Evolutionary conservation across 108 stramenopile species (phyloP).

Genomic region (Nitzschia sp.): DNA sequence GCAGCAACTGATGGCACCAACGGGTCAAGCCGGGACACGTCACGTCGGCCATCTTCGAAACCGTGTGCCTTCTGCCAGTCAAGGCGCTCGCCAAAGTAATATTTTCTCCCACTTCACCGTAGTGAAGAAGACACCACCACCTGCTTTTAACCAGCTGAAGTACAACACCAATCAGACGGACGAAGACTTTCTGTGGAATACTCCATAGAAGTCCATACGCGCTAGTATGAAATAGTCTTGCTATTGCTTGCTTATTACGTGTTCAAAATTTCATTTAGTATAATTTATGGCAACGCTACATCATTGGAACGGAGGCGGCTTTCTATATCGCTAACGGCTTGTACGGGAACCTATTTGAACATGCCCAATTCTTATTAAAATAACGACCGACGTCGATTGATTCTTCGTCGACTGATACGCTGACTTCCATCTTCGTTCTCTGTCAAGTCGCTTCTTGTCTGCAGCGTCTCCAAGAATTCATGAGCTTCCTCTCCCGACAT

Average conservation of each 20-base stretch:
- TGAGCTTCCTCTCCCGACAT: slow-evolving; percentile 76
- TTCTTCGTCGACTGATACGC: slow-evolving; percentile 41
- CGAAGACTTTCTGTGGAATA: slow-evolving; percentile 18
- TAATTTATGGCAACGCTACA: no score
- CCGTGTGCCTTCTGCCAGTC: no score
- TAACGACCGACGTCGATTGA: slow-evolving; percentile 38
- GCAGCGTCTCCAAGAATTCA: slow-evolving; percentile 62
- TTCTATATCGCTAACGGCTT: no score
- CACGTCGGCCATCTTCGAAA: no score
- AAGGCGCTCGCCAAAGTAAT: no score
- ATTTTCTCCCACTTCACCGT: not conserved
- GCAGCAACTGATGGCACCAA: no score
- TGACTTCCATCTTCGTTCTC: slow-evolving; percentile 38
- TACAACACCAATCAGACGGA: slow-evolving; percentile 6
- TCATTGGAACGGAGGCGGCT: no score
- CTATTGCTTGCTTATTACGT: no score
- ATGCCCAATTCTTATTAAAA: no score
- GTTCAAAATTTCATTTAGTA: no score
- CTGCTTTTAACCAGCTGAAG: not conserved
- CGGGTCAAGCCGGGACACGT: no score
- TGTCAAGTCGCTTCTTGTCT: slow-evolving; percentile 31
- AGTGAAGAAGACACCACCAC: not conserved
- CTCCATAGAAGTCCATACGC: not conserved
- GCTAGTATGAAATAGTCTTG: not conserved
- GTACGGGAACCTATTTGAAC: no score